Base-by-base conservation (phyloP, 371 early-diverging fungal species). In the Mucor velutinosus region DNA sequence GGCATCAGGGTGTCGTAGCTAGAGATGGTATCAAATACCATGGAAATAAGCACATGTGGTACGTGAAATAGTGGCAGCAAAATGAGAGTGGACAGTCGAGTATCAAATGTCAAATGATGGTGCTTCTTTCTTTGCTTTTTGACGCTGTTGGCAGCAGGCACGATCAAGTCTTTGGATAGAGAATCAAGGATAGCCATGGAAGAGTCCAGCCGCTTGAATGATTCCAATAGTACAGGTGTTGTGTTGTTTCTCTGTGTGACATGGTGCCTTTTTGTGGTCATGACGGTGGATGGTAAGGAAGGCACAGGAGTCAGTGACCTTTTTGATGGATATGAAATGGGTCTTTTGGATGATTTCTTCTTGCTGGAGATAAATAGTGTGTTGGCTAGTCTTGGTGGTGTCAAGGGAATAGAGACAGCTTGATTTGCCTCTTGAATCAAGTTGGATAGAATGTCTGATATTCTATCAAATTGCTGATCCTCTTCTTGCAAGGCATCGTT, bases 381-480 rank as follows among this genome's bases (percentile, higher is more conserved):
- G 1, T 55, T 37, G 8, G 61, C 60, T 23, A 60, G 53, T 19
- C 64, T 69, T 53, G 64, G 32, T 8, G 12, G 37, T 35, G 64
- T 33, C 29, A 69, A 19, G n/a, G 69, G 69, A 55, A 69, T 59
- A 53, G 60, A 51, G 23, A 71, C 69, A 56, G 75, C 75, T 55
- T 75, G 66, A 19, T 72, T 75, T 27, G 75, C 75, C 62, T 75
- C 75, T 53, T 74, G 64, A 23, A 75, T 68, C 3, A 75, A 43
- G 19, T 57, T 68, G n/a, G 68, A 72, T 32, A 75, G 45, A 33
- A 75, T 75, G 33, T 65, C 79, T 10, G 75, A 71, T 57, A 74
- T 71, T 37, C 68, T 60, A 62, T 74, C 75, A 21, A 74, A 58
- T 43, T 72, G 58, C 11, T 71, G 41, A 11, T 71, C 65, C 8